Evolutionary conservation across 1,139 yeast genomes (phyloP).

Genomic region (Geotrichum phurueaensis): DNA sequence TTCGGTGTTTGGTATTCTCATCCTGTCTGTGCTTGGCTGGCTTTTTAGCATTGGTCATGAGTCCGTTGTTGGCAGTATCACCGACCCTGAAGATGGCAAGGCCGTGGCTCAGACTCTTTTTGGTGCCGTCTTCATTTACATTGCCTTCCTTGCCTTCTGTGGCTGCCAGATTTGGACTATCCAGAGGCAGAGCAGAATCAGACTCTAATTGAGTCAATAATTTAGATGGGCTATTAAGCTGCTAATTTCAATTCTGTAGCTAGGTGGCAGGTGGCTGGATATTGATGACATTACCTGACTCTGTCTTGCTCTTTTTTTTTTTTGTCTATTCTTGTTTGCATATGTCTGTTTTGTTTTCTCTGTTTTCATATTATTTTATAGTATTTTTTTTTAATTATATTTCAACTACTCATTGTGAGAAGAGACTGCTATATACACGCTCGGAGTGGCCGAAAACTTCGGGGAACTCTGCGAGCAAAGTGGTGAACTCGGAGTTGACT

Average conservation of each 20-base stretch:
- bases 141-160: conserved; percentile 75
- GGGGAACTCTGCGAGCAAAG: conserved; percentile 19
- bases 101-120: conserved; percentile 89
- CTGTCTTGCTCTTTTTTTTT: not conserved
- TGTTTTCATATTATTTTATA: not conserved
- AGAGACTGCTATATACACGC: conserved; percentile 18
- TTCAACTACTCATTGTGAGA: not conserved
- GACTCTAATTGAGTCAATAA: conserved; percentile 25
- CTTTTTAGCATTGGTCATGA: conserved; percentile 79
- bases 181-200: conserved; percentile 56
- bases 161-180: conserved; percentile 72
- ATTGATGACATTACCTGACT: not conserved
- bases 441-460: conserved; percentile 20
- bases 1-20: conserved; percentile 85
- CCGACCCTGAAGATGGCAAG: conserved; percentile 86
- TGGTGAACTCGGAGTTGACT: conserved; percentile 19
- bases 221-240: not conserved
- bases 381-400: conserved; percentile 1
- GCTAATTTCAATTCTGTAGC: not conserved
- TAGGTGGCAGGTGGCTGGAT: not conserved
- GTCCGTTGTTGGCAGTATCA: conserved; percentile 84
- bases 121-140: conserved; percentile 82
- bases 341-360: not conserved
- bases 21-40: conserved; percentile 75
- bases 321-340: not conserved